Evolutionary conservation across 1,284 basidiomycete species (phyloP), one percentile per base, ranked within the genome.

Genomic region (Pterulicium gracile): DNA sequence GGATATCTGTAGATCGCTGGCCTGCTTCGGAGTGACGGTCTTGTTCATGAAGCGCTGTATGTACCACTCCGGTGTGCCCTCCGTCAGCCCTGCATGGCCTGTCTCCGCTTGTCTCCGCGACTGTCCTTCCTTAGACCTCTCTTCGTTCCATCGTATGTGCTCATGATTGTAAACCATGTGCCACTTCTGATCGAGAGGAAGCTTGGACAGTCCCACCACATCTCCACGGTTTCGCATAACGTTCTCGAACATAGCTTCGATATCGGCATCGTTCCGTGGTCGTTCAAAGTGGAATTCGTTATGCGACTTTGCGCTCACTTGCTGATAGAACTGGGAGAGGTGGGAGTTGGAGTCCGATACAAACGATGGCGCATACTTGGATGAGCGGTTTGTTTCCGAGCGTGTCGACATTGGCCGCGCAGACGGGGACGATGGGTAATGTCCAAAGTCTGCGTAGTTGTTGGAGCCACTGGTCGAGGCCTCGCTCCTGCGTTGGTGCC

Each of bases 101-200:
- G 68, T 57, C 48, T 83, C 79, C 17, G 61, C 63, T 54, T 79
- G 77, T 57, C 71, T 80, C 55, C 71, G 75, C 34, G 69, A 69
- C 56, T 75, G 72, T 53, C 81, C 76, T 53, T 78, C 75, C 52
- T 73, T 68, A 44, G 64, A 69, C 54, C 70, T 75, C 54, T 80
- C 80, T 44, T 85, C 80, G 55, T 79, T 82, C 80, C 83, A 91
- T 36, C 86, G 78, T 48, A 86, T 73, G 47, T 86, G 81, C 56
- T 87, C 84, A 55, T 90, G 86, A 53, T 82, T 90, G 61, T 87
- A 79, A 7, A 98, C 87, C 58, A 98, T 80, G 51, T 75, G 73
- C 94, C 94, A 98, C 64, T 97, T 98, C 61, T 91, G 91, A 44
- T 93, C 87, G 22, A 86, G 72, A 1, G 78, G 59, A 21, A 93